phyloP scores from a whole-genome alignment of 2,329 filamentous ascomycete genomes.

The Apiospora phragmitis region DNA sequence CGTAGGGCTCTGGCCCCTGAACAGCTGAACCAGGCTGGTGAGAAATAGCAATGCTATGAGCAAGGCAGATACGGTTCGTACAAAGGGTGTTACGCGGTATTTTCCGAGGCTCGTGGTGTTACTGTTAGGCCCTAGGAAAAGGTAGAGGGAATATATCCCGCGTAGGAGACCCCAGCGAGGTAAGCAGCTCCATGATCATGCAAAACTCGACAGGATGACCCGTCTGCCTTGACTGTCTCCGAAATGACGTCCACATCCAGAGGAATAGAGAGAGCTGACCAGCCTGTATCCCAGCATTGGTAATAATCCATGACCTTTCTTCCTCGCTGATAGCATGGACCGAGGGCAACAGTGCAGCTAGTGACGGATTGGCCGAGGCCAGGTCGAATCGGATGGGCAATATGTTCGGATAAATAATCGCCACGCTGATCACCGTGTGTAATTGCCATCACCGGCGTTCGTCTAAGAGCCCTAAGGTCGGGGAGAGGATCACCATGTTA shows the following conservation, averaged over 20 bases:
- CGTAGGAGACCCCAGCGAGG: neutral
- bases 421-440: too few relatives aligned
- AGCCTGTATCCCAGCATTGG: neutral
- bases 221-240: neutral
- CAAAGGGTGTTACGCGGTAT: neutral
- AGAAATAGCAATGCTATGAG: neutral
- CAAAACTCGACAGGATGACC: neutral
- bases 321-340: neutral
- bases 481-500: too few relatives aligned
- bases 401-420: too few relatives aligned
- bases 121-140: neutral
- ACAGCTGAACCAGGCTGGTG: neutral
- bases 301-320: neutral
- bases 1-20: neutral
- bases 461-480: too few relatives aligned
- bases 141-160: neutral
- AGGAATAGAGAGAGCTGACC: neutral
- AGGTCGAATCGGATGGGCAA: neutral
- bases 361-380: neutral
- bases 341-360: neutral
- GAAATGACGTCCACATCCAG: neutral
- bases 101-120: neutral
- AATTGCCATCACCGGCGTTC: too few relatives aligned
- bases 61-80: neutral
- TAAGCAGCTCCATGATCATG: neutral